A percentile compares a stretch with the other conserved stretches of the same genome.
These are phyloP conservation scores for Escovopsis weberi DNA, from an alignment of 2,329 filamentous ascomycete genomes.

Conservation along the genomic window DNA sequence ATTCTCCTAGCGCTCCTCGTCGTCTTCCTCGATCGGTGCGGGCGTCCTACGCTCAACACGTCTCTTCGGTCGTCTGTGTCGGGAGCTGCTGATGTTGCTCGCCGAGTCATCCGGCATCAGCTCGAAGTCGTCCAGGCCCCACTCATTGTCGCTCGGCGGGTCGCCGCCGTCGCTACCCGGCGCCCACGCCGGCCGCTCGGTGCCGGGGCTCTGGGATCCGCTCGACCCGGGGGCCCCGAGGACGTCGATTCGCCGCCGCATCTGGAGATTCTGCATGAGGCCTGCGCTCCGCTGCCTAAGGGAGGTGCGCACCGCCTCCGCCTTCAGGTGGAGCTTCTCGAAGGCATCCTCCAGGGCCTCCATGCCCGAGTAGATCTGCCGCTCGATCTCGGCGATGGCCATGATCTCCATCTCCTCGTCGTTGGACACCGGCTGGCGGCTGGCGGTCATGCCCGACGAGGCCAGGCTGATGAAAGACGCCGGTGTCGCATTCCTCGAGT, in stretches of 20 bases:
- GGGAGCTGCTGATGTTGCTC: slow-evolving; percentile 62
- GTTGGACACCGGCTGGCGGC: slow-evolving; percentile 56
- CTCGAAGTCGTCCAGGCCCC: slow-evolving; percentile 39
- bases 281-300: slow-evolving; percentile 74
- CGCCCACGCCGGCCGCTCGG: slow-evolving; percentile 27
- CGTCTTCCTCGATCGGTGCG: slow-evolving; percentile 59
- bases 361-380: slow-evolving; percentile 89
- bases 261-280: slow-evolving; percentile 49
- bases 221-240: slow-evolving; percentile 32
- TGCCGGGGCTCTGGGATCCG: slow-evolving; percentile 28
- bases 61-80: slow-evolving; percentile 52
- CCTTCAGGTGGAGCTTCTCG: slow-evolving; percentile 74
- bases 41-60: slow-evolving; percentile 56
- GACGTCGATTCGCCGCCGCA: slow-evolving; percentile 42
- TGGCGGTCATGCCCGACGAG: slow-evolving; percentile 29
- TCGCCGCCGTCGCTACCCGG: slow-evolving; percentile 30
- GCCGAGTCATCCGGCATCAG: slow-evolving; percentile 67
- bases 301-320: slow-evolving; percentile 63
- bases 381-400: slow-evolving; percentile 77
- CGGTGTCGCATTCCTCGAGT: slow-evolving; percentile 41
- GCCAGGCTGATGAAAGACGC: slow-evolving; percentile 45
- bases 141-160: slow-evolving; percentile 41
- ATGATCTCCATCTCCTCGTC: slow-evolving; percentile 92
- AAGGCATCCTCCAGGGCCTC: slow-evolving; percentile 89
- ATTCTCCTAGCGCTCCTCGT: slow-evolving; percentile 35